Conservation (phyloP, 2,329 filamentous ascomycete genomes). For the Teratosphaeria viscida region DNA sequence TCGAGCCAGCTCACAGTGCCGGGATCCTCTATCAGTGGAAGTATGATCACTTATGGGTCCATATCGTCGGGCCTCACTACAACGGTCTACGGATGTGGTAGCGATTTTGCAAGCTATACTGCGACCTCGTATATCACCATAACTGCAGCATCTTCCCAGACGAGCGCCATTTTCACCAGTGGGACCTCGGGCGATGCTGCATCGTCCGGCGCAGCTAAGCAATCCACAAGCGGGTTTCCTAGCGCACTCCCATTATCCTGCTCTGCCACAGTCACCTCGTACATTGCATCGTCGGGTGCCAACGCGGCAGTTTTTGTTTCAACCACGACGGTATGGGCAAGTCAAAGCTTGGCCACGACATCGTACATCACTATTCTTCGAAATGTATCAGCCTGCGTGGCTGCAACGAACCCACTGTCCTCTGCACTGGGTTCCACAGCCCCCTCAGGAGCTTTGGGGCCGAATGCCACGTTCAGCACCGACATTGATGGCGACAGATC, state of each 20-base stretch:
- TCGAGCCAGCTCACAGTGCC: neutral
- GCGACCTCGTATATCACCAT: neutral
- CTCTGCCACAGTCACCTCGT: neutral
- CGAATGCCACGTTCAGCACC: neutral
- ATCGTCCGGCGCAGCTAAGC: neutral
- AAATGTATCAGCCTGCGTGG: neutral
- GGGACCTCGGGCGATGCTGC: neutral
- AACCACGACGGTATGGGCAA: neutral
- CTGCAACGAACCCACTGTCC: too few species aligned
- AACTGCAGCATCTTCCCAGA: neutral
- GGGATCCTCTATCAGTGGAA: neutral
- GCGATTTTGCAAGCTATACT: neutral
- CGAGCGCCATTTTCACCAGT: neutral
- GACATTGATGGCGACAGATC: neutral
- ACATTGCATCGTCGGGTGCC: neutral
- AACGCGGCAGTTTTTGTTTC: neutral
- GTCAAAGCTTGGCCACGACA: neutral
- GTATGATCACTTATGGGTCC: neutral
- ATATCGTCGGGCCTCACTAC: neutral
- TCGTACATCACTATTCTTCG: neutral
- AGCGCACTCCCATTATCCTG: neutral
- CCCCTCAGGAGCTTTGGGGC: neutral
- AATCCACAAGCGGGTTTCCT: neutral
- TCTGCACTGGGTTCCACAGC: too few species aligned
- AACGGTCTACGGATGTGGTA: neutral